These are phyloP conservation scores for Lathyrus tuberosus DNA, from an alignment of 306 rosid genomes.

Conservation along the genomic window DNA sequence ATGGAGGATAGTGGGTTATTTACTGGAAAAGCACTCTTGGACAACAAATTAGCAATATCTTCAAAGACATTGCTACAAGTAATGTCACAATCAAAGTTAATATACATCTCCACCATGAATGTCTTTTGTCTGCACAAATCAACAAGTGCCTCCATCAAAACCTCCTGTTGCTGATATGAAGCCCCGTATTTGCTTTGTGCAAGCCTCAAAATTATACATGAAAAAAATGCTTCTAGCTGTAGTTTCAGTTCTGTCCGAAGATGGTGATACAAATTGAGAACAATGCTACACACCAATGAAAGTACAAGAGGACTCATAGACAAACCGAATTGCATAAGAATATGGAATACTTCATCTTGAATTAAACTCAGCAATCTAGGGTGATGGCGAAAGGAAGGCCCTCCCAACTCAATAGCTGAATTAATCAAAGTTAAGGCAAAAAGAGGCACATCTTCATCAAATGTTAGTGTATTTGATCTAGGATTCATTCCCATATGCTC, in stretches of 20 bases:
- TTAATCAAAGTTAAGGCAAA: conserved; percentile 89
- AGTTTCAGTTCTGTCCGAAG: conserved; percentile 76
- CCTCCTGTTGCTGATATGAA: conserved; percentile 91
- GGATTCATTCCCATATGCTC: conserved; percentile 75
- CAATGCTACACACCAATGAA: conserved; percentile 81
- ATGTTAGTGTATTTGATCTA: conserved; percentile 76
- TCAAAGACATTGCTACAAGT: conserved; percentile 95
- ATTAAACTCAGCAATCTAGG: conserved; percentile 75
- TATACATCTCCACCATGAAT: conserved; percentile 88
- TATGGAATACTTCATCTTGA: conserved; percentile 85
- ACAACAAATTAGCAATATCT: conserved; percentile 83
- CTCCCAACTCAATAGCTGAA: conserved; percentile 90
- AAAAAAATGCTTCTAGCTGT: conserved; percentile 89
- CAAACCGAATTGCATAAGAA: conserved; percentile 88
- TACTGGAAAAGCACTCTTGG: conserved; percentile 94
- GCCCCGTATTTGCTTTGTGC: conserved; percentile 86
- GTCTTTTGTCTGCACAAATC: conserved; percentile 92
- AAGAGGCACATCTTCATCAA: conserved; percentile 94
- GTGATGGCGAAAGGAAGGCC: conserved; percentile 79
- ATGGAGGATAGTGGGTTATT: conserved; percentile 82
- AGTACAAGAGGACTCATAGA: conserved; percentile 83
- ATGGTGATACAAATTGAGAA: conserved; percentile 80
- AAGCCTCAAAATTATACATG: conserved; percentile 87
- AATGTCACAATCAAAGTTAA: conserved; percentile 92
- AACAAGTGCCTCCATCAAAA: conserved; percentile 92